Base-by-base conservation (phyloP, 1,139 yeast genomes). In the Kodamaea suecica region DNA sequence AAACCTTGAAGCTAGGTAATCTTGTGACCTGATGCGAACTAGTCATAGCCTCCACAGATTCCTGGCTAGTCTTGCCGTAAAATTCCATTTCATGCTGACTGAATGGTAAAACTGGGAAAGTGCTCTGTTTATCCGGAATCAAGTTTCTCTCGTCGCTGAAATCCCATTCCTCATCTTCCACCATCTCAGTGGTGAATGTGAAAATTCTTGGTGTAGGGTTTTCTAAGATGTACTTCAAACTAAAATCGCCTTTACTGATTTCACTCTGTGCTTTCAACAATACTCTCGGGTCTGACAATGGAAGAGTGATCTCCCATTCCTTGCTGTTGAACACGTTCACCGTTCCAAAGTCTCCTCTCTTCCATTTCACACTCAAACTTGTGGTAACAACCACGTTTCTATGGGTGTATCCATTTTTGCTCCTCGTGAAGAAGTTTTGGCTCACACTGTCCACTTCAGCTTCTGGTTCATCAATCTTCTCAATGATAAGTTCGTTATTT, bases 191-290 rank as follows among this genome's bases (percentile, higher is more conserved):
- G 5, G 83, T 66, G 52, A 84, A 85, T 3, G 78, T 76, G 43
- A 85, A 77, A 2, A 80, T 70, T 36, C 82, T 66, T 3, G 82
- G 71, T 0, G 94, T 82, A 6, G 94, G 88, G 49, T 85, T 85
- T 51, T 85, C 95, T 33, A 85, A 52, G 35, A 71, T 67, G 49
- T 77, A 84, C 9, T 53, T 61, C 27, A 79, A 56, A 23, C 52
- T 23, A 62, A 45, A 4, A 17, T 13, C 21, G 12, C 23, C 9
- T 27, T 14, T 4, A 4, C 30, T 8, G 6, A 6, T 15, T 8
- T 26, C 17, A n/a, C 26, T 23, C 10, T 40, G 46, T 10, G 44
- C 47, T 6, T 34, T 37, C 3, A 80, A 65, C 23, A 84, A 56
- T 0, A 81, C 80, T 31, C 94, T 58, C 2, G 94, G 94, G 48